Evolutionary conservation across 805 yeast genomes (phyloP).

Genomic region (Lipomyces yamadae): DNA sequence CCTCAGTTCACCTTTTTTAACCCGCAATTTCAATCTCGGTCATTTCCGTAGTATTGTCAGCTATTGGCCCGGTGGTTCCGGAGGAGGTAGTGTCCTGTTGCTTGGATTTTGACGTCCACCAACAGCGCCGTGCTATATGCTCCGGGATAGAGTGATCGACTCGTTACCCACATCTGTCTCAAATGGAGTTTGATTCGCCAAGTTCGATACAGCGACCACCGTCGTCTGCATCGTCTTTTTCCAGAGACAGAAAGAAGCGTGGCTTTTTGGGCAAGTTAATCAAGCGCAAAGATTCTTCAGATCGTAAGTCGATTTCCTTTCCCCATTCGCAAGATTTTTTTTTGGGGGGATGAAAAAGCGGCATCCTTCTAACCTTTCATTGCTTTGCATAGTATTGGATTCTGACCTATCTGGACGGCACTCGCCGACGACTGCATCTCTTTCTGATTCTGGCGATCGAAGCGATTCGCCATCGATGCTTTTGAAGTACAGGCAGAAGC

Average conservation of each 20-base stretch:
- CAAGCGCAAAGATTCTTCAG: conserved; percentile 18
- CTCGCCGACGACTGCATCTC: background rate
- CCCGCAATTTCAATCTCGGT: no score
- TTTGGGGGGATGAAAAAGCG: no score
- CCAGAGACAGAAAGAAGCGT: conserved; percentile 20
- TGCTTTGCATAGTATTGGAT: background rate
- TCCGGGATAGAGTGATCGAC: background rate
- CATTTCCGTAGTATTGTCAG: no score
- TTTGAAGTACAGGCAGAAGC: conserved; percentile 10
- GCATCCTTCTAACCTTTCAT: background rate
- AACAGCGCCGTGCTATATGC: background rate
- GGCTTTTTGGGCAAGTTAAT: conserved; percentile 26
- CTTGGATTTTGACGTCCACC: background rate
- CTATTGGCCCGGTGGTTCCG: background rate
- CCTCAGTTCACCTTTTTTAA: no score
- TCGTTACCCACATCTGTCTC: background rate
- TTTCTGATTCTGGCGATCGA: background rate
- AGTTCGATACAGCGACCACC: conserved; percentile 11
- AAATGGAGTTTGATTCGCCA: conserved; percentile 8
- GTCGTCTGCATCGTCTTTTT: conserved; percentile 16
- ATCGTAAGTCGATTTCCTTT: conserved; percentile 2
- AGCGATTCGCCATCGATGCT: conserved; percentile 8
- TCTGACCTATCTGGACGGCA: background rate
- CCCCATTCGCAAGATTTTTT: background rate
- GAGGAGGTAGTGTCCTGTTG: no score